These are phyloP conservation scores for Edaphochlamys debaryana DNA, from an alignment of 139 green algal species.

Conservation along the genomic window DNA sequence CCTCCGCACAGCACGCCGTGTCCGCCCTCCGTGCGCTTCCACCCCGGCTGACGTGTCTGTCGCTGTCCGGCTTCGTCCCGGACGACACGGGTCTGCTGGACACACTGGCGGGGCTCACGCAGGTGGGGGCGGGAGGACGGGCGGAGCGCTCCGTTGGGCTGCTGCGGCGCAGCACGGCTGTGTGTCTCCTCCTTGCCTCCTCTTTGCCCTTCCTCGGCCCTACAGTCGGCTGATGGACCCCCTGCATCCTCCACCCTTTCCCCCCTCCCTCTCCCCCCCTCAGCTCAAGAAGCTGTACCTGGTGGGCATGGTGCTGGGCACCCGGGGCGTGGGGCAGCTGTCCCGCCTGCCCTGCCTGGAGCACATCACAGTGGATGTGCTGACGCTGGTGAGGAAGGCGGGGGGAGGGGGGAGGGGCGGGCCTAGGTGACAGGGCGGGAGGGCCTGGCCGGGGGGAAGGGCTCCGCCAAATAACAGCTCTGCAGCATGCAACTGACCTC, in stretches of 20 bases:
- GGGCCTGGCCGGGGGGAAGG: too few species aligned
- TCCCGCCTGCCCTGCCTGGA: not conserved
- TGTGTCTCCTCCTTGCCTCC: too few species aligned
- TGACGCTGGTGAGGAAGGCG: not conserved
- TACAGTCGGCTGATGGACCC: too few species aligned
- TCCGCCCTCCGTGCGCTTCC: not conserved
- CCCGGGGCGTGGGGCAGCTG: not conserved
- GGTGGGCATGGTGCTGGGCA: not conserved
- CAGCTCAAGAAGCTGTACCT: not conserved
- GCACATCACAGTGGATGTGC: not conserved
- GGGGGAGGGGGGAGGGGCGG: not conserved
- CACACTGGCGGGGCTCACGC: not conserved
- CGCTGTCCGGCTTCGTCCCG: not conserved
- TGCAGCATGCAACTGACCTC: too few species aligned
- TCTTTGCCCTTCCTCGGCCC: too few species aligned
- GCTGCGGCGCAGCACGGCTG: too few species aligned
- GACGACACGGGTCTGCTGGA: constrained; percentile 4
- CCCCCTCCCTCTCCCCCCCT: too few species aligned
- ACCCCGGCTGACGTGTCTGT: not conserved
- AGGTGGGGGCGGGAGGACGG: not conserved
- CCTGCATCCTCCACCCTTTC: too few species aligned
- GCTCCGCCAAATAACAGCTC: too few species aligned
- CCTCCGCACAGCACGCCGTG: too few species aligned
- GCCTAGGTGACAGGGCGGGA: not conserved
- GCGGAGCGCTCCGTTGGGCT: too few species aligned